Evolutionary conservation across 345 rosid species (phyloP).

Genomic region (Brassica cretica): DNA sequence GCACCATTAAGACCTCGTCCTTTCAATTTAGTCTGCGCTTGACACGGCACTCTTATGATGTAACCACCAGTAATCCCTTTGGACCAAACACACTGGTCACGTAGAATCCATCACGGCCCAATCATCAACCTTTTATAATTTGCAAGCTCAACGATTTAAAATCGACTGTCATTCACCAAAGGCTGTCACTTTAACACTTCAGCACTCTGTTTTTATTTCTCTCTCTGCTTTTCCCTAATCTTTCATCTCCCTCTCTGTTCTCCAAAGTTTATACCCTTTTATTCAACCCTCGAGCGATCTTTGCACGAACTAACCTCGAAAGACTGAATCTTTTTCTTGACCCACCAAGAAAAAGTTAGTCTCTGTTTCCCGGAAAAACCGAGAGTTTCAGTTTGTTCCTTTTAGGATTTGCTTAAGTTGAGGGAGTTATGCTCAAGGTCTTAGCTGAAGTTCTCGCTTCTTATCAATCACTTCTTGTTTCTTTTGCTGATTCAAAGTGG

Average conservation of each 20-base stretch:
- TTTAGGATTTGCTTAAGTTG: background rate
- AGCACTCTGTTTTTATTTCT: background rate
- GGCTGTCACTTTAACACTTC: conserved; percentile 30
- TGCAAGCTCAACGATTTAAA: background rate
- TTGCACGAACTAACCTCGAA: conserved; percentile 26
- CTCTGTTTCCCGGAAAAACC: background rate
- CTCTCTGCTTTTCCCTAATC: background rate
- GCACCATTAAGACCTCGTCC: conserved; percentile 24
- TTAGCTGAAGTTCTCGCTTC: conserved; percentile 14
- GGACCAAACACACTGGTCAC: conserved; percentile 15
- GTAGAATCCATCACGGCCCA: conserved; percentile 22
- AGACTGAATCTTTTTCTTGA: conserved; percentile 14
- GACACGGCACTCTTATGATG: conserved; percentile 34
- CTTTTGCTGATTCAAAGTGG: background rate
- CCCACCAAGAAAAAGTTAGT: background rate
- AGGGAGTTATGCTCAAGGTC: conserved; percentile 22
- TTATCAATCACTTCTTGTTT: background rate
- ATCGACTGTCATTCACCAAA: conserved; percentile 6
- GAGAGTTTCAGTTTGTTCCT: background rate
- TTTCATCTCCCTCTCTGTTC: background rate
- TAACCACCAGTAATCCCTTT: background rate
- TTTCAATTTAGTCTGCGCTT: conserved; percentile 35
- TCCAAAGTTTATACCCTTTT: background rate
- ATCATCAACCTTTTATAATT: background rate
- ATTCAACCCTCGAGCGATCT: background rate